phyloP scores from a whole-genome alignment of 305 asterid species.

The Withania somnifera region DNA sequence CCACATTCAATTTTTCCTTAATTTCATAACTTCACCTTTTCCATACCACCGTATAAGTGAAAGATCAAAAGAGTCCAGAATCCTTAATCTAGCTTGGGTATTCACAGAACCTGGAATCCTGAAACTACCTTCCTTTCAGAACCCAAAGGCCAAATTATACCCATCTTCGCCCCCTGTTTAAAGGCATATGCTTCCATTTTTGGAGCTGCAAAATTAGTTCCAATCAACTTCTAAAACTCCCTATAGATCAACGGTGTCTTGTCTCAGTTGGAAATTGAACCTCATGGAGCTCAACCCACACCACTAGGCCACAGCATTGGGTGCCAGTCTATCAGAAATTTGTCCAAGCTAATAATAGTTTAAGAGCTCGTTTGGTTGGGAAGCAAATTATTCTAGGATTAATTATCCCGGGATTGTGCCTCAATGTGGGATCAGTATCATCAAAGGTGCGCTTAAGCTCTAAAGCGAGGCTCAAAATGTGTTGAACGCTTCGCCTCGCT shows the following conservation, averaged over 20 bases:
- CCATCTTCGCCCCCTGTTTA: not conserved
- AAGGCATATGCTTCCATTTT: not conserved
- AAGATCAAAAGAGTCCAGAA: not conserved
- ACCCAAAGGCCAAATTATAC: not conserved
- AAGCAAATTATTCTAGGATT: no score
- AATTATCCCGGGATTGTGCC: no score
- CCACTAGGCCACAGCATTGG: no score
- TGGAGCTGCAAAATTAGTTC: not conserved
- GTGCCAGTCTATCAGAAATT: not conserved
- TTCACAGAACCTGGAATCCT: not conserved
- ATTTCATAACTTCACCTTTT: not conserved
- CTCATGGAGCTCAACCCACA: no score
- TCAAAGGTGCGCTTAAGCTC: no score
- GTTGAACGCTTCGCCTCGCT: no score
- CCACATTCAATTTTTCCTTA: not conserved
- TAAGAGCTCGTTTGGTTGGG: no score
- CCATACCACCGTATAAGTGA: not conserved
- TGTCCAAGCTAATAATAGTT: not conserved
- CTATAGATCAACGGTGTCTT: no score
- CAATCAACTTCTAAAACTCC: not conserved
- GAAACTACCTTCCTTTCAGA: not conserved
- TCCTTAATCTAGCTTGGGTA: not conserved
- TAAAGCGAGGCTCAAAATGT: no score
- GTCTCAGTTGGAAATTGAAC: no score
- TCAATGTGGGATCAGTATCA: no score